Conservation (phyloP, 768 basidiomycete species). For the Termitomyces sp. region DNA sequence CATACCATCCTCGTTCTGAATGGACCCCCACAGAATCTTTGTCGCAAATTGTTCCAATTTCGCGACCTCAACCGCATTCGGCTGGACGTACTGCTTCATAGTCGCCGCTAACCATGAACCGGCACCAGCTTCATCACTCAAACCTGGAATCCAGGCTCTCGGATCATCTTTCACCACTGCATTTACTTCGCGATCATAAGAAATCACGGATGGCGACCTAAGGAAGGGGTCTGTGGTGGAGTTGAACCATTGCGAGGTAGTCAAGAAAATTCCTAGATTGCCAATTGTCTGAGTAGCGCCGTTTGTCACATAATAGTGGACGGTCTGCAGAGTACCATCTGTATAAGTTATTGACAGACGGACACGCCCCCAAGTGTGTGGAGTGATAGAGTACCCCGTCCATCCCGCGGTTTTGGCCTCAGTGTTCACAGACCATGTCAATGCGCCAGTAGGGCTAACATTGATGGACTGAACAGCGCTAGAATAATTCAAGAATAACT, state of each 20-base stretch:
- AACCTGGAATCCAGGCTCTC: conserved; percentile 53
- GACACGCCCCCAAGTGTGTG: conserved; percentile 40
- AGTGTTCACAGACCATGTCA: conserved; percentile 37
- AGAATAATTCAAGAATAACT: conserved; percentile 44
- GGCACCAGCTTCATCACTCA: conserved; percentile 57
- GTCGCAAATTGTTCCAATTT: conserved; percentile 47
- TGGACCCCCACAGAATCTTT: conserved; percentile 39
- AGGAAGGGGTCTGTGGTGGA: conserved; percentile 44
- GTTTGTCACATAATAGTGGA: conserved; percentile 47
- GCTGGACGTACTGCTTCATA: conserved; percentile 53
- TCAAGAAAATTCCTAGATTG: conserved; percentile 50
- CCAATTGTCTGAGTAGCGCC: conserved; percentile 36
- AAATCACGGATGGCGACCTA: conserved; percentile 48
- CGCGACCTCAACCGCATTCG: conserved; percentile 44
- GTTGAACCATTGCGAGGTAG: conserved; percentile 49
- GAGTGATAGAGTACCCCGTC: conserved; percentile 43
- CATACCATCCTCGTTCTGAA: conserved; percentile 44
- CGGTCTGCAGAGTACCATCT: conserved; percentile 46
- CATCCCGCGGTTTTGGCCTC: conserved; percentile 36
- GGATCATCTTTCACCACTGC: conserved; percentile 44
- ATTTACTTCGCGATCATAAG: conserved; percentile 47
- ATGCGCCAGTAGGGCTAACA: conserved; percentile 40
- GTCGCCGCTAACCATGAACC: conserved; percentile 52
- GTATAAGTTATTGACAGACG: conserved; percentile 43
- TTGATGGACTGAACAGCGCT: conserved; percentile 34